Percentiles rank a stretch among this genome's conserved stretches.
These are phyloP conservation scores for Coelastrella sp. DNA, from an alignment of 139 green algal species.

Conservation along the genomic window DNA sequence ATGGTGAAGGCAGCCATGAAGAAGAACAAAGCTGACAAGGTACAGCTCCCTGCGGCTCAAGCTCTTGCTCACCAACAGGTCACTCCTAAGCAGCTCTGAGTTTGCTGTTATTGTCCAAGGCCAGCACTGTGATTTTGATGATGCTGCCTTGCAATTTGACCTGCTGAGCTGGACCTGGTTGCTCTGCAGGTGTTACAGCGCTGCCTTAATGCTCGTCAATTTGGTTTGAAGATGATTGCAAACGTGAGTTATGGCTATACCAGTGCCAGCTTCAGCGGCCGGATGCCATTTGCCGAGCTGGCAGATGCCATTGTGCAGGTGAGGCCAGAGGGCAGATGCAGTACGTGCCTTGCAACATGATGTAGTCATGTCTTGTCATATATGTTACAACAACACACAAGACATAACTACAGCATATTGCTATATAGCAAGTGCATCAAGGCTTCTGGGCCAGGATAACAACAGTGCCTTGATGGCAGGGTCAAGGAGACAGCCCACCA, in stretches of 20 bases:
- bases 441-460: not conserved
- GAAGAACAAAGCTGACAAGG: constrained; percentile 59
- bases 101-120: too few species aligned
- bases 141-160: too few species aligned
- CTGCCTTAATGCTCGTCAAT: constrained; percentile 95
- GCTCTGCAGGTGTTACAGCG: constrained; percentile 79
- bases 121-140: too few species aligned
- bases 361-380: not conserved
- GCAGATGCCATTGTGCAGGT: constrained; percentile 95
- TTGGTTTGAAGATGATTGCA: constrained; percentile 97
- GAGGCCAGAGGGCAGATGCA: not conserved
- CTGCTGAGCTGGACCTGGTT: not conserved
- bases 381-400: too few species aligned
- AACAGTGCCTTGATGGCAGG: not conserved
- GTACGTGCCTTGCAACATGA: not conserved
- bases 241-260: constrained; percentile 95
- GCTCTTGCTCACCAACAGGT: constrained; percentile 36
- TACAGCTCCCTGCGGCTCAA: constrained; percentile 18
- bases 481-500: not conserved
- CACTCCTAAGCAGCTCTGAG: too few species aligned
- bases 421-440: too few species aligned
- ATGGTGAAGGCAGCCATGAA: constrained; percentile 98
- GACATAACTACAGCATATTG: too few species aligned
- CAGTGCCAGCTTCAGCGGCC: constrained; percentile 77
- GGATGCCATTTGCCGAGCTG: constrained; percentile 97